Percentiles rank a stretch among this genome's conserved stretches.
Evolutionary conservation across 257 asterid species (phyloP).

Genomic region (Plantago major): DNA sequence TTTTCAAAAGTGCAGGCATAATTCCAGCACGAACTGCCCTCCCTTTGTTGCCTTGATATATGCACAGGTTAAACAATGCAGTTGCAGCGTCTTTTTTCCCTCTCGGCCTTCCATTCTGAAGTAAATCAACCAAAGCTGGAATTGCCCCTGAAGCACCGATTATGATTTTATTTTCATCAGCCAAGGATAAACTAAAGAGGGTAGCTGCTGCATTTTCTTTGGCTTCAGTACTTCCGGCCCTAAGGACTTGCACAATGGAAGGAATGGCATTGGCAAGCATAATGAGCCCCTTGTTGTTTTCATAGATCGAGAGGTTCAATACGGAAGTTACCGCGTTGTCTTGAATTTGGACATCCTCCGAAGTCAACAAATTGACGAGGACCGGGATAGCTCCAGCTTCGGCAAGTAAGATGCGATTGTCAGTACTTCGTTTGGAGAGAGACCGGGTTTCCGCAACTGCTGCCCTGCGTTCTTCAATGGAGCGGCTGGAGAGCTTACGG

Average conservation of each 20-base stretch:
- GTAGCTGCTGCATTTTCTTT: slow-evolving; percentile 94
- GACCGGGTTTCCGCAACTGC: slow-evolving; percentile 83
- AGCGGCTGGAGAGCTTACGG: slow-evolving; percentile 62
- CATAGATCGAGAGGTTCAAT: slow-evolving; percentile 80
- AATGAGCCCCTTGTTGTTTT: slow-evolving; percentile 65
- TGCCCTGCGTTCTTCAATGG: slow-evolving; percentile 50
- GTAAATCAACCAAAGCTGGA: slow-evolving; percentile 76
- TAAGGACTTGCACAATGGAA: slow-evolving; percentile 78
- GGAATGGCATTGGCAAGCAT: slow-evolving; percentile 94
- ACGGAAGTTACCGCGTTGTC: slow-evolving; percentile 85
- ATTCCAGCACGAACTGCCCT: slow-evolving; percentile 88
- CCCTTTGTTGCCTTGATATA: slow-evolving; percentile 88
- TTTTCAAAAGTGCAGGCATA: slow-evolving; percentile 51
- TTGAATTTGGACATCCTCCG: slow-evolving; percentile 57
- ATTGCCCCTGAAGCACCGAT: slow-evolving; percentile 96
- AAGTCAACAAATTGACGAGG: slow-evolving; percentile 62
- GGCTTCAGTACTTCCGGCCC: slow-evolving; percentile 88
- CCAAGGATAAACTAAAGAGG: slow-evolving; percentile 76
- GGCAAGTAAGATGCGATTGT: slow-evolving; percentile 79
- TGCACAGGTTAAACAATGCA: slow-evolving; percentile 78
- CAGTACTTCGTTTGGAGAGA: slow-evolving; percentile 84
- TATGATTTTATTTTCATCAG: slow-evolving; percentile 78
- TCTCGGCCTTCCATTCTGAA: slow-evolving; percentile 59
- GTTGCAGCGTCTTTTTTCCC: slow-evolving; percentile 97
- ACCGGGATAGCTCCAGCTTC: slow-evolving; percentile 90